These are phyloP conservation scores for Erysimum pusillum DNA, from an alignment of 441 rosid species.

Conservation along the genomic window DNA sequence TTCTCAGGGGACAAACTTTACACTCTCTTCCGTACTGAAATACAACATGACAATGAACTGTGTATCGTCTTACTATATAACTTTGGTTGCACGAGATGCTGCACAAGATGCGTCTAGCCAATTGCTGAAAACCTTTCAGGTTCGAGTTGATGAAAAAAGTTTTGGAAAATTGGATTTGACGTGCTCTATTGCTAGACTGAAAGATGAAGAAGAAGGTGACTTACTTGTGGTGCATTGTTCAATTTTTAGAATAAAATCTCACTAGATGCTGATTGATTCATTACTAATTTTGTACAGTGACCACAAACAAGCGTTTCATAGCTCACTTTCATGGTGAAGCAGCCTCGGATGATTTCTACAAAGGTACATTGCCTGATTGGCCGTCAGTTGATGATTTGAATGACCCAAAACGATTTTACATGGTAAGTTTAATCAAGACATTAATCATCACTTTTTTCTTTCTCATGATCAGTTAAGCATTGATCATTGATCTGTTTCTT, in stretches of 20 bases:
- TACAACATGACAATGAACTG: background rate
- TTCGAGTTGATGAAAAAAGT: background rate
- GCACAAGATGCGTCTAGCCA: background rate
- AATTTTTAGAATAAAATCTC: background rate
- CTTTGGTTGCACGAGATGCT: no score
- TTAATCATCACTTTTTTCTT: background rate
- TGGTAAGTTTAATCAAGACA: background rate
- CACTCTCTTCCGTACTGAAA: rapidly evolving
- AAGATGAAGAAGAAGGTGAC: conserved; percentile 4
- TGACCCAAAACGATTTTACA: conserved; percentile 25
- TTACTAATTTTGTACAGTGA: conserved; percentile 10
- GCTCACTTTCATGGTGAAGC: conserved; percentile 1
- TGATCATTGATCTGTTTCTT: background rate
- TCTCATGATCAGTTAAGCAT: background rate
- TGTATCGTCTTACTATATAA: background rate
- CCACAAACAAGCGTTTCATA: background rate
- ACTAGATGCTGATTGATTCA: background rate
- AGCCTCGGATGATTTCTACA: background rate
- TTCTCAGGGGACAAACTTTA: conserved; percentile 5
- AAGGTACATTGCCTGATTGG: conserved; percentile 34
- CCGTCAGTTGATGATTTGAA: conserved; percentile 20
- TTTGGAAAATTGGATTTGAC: background rate
- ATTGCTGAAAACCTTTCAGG: background rate
- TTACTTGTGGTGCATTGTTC: background rate
- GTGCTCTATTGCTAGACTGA: conserved; percentile 2